phyloP scores from a whole-genome alignment of 352 stramenopile genomes.

The Phytophthora sp. region DNA sequence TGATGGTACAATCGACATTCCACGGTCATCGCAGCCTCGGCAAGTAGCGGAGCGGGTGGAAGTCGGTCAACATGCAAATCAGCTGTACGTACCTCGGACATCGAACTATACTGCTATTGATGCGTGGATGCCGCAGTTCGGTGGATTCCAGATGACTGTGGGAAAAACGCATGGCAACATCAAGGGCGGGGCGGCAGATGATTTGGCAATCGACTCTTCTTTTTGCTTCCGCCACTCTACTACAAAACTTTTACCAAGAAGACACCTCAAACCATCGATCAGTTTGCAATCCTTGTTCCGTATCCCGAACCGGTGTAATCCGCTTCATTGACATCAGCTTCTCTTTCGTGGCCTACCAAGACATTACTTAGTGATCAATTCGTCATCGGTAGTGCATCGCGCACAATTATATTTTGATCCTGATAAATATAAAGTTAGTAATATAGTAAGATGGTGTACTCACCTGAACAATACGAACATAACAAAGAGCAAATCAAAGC shows the following conservation, averaged over 20 bases:
- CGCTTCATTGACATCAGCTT: background rate
- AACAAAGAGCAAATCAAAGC: too few species aligned
- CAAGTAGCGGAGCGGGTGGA: slow-evolving; percentile 30
- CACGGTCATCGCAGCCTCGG: too few species aligned
- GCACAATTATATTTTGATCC: too few species aligned
- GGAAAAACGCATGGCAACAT: slow-evolving; percentile 29
- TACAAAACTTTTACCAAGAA: slow-evolving; percentile 39
- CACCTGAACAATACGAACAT: too few species aligned
- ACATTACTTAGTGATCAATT: background rate
- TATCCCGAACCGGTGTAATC: slow-evolving; percentile 31
- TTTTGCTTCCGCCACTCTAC: slow-evolving; percentile 22
- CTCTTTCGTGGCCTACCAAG: background rate
- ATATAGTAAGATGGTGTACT: too few species aligned
- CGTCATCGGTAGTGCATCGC: background rate
- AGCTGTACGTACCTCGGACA: slow-evolving; percentile 36
- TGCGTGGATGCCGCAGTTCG: slow-evolving; percentile 35
- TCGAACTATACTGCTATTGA: slow-evolving; percentile 39
- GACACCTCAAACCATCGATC: slow-evolving; percentile 27
- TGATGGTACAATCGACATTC: slow-evolving; percentile 25
- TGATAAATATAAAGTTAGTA: too few species aligned
- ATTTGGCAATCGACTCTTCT: slow-evolving; percentile 13
- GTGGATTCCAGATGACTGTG: slow-evolving; percentile 41
- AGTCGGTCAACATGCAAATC: slow-evolving; percentile 21
- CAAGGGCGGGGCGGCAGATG: slow-evolving; percentile 18
- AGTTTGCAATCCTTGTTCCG: slow-evolving; percentile 33